Conservation (phyloP, 1,284 basidiomycete genomes). For the Naganishia cerealis region DNA sequence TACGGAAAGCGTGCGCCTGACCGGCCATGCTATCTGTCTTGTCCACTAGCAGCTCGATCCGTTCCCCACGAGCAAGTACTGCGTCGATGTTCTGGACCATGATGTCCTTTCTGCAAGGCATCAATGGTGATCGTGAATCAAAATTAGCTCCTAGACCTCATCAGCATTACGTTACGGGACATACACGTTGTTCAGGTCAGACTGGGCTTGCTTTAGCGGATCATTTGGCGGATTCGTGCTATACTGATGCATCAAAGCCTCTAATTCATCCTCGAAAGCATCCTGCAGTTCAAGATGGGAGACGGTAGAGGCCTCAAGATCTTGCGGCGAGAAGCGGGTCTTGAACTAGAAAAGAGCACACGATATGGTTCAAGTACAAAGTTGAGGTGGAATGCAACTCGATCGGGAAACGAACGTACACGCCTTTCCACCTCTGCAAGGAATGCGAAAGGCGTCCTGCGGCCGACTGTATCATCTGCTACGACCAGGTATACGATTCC, state of each 20-base stretch:
- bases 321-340: constrained; percentile 43
- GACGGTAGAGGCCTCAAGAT: constrained; percentile 39
- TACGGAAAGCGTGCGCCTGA: constrained; percentile 91
- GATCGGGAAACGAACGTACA: constrained; percentile 47
- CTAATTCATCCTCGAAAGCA: constrained; percentile 54
- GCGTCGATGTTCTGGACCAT: constrained; percentile 93
- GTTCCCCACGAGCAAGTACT: constrained; percentile 88
- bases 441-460: constrained; percentile 92
- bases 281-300: constrained; percentile 34
- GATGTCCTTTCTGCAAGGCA: constrained; percentile 69
- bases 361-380: not conserved
- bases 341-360: constrained; percentile 13
- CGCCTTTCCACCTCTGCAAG: constrained; percentile 78
- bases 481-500: constrained; percentile 88
- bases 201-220: constrained; percentile 83
- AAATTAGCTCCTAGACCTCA: not conserved
- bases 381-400: not conserved
- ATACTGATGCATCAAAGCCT: constrained; percentile 75
- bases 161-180: constrained; percentile 30
- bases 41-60: constrained; percentile 93
- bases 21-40: constrained; percentile 94
- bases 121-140: not conserved
- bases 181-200: constrained; percentile 79
- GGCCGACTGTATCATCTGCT: constrained; percentile 84
- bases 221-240: constrained; percentile 84